Evolutionary conservation across 75 land plant species (phyloP).

Genomic region (Pseudotsuga menziesii): DNA sequence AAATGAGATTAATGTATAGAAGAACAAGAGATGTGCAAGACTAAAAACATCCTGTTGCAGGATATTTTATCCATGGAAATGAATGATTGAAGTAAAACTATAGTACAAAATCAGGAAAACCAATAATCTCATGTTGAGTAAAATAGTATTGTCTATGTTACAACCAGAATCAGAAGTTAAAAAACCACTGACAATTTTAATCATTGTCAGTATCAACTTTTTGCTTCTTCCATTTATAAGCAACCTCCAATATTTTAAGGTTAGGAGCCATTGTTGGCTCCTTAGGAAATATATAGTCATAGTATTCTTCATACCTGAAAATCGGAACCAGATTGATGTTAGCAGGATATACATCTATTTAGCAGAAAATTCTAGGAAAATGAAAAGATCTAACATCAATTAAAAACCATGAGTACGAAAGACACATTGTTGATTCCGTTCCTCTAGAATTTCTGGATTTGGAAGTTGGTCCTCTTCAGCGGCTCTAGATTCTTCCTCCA

Average conservation of each 20-base stretch:
- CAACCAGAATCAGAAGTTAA: neutral
- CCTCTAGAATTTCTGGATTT: conserved; percentile 15
- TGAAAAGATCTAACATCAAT: neutral
- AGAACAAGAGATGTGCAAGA: no score
- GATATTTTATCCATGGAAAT: neutral
- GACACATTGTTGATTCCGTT: conserved; percentile 29
- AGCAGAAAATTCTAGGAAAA: neutral
- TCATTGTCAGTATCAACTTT: conserved; percentile 47
- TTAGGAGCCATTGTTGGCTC: conserved; percentile 70
- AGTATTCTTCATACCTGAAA: conserved; percentile 78
- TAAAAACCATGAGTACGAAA: conserved; percentile 54
- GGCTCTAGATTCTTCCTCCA: conserved; percentile 40
- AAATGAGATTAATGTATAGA: no score
- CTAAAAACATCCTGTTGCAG: neutral
- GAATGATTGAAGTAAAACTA: neutral
- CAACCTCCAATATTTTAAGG: conserved; percentile 83
- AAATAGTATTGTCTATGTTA: neutral
- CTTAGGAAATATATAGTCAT: conserved; percentile 84
- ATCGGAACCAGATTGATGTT: neutral
- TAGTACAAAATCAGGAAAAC: neutral
- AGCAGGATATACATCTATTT: neutral
- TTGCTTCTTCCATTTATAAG: conserved; percentile 94
- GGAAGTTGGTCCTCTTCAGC: conserved; percentile 32
- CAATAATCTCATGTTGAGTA: neutral
- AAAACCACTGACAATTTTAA: conserved; percentile 4